phyloP scores from a whole-genome alignment of 2,329 filamentous ascomycete species.

The Paecilomyces sp. region DNA sequence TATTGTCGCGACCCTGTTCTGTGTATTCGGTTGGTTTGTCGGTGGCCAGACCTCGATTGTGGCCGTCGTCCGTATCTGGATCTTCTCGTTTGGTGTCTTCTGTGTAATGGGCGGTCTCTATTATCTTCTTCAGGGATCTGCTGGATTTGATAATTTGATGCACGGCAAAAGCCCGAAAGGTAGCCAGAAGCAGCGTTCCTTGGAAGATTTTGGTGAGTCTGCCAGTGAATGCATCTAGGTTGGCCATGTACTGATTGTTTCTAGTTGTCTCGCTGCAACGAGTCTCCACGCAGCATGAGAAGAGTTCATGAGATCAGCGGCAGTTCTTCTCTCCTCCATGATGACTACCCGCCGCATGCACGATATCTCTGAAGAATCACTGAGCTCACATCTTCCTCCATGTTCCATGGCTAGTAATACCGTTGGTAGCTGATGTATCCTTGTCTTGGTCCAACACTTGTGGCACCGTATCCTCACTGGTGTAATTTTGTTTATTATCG shows the following conservation, averaged over 20 bases:
- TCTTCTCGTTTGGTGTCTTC: conserved; percentile 86
- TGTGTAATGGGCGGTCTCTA: conserved; percentile 71
- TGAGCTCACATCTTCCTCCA: not conserved
- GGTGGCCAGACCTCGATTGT: conserved; percentile 66
- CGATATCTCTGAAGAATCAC: not conserved
- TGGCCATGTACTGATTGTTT: conserved; percentile 27
- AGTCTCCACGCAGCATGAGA: conserved; percentile 87
- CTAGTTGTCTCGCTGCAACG: conserved; percentile 81
- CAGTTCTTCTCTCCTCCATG: not conserved
- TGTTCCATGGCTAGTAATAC: not conserved
- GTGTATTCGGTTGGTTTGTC: conserved; percentile 77
- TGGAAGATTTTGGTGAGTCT: conserved; percentile 81
- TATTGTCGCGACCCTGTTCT: conserved; percentile 77
- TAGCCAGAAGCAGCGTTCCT: conserved; percentile 72
- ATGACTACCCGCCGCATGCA: not conserved
- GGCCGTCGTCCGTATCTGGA: conserved; percentile 80
- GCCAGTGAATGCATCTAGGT: not conserved
- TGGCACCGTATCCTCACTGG: not conserved
- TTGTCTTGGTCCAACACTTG: not conserved
- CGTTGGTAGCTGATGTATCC: not conserved
- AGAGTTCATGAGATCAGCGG: conserved; percentile 55
- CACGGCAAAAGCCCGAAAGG: conserved; percentile 80
- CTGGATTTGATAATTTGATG: conserved; percentile 86
- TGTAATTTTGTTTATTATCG: not conserved
- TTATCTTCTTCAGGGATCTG: conserved; percentile 74